A percentile compares a stretch with the other conserved stretches of the same genome.
phyloP scores from a whole-genome alignment of 2,329 filamentous ascomycete species.

The Pseudocercospora musae region DNA sequence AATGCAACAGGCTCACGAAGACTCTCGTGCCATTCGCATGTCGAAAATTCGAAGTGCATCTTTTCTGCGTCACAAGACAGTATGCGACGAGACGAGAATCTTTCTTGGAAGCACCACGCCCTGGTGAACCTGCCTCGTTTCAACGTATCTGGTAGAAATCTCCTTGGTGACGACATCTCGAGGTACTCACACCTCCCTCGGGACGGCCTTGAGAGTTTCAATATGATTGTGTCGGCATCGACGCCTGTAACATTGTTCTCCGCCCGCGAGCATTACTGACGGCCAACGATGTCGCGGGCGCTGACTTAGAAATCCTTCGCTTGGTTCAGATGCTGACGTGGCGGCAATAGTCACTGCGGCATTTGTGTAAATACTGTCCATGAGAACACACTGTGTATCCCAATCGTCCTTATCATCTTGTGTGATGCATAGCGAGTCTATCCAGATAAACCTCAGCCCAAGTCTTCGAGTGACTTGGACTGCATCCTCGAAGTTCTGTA shows the following conservation, averaged over 20 bases:
- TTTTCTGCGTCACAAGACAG: background rate
- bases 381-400: background rate
- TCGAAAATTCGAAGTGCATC: background rate
- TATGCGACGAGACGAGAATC: background rate
- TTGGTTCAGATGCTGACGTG: background rate
- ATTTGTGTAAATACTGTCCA: conserved; percentile 3
- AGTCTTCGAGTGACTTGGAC: background rate
- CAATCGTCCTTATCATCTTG: conserved; percentile 4
- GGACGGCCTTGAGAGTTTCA: no score
- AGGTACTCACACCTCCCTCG: background rate
- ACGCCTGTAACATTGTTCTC: no score
- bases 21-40: background rate
- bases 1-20: background rate
- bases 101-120: background rate
- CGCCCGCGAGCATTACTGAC: background rate
- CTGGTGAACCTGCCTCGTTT: background rate
- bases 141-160: background rate
- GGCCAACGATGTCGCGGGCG: background rate
- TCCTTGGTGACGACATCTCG: background rate
- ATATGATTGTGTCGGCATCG: no score
- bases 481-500: background rate
- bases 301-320: background rate
- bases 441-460: conserved; percentile 8
- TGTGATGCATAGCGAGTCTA: conserved; percentile 5
- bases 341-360: conserved; percentile 2